These are phyloP conservation scores for Aspergillus calidoustus DNA, from an alignment of 2,329 filamentous ascomycete species.

Conservation along the genomic window DNA sequence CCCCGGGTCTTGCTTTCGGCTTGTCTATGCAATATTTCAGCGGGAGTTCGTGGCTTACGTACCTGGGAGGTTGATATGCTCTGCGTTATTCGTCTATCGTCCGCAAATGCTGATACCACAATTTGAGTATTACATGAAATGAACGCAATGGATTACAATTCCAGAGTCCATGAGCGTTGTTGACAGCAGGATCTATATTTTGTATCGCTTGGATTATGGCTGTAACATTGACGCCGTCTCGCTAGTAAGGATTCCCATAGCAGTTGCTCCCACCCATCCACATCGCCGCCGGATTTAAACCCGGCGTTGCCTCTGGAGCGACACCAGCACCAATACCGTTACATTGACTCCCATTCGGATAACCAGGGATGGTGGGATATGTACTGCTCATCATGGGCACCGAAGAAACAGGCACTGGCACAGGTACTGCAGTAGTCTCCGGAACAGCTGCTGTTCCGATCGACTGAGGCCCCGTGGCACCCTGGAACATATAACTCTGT, in stretches of 20 bases:
- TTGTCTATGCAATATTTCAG: slow-evolving; percentile 7
- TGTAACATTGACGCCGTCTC: too few species aligned
- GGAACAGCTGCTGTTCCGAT: background rate
- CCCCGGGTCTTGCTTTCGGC: slow-evolving; percentile 2
- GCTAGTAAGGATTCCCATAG: slow-evolving; percentile 8
- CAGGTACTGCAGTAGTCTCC: too few species aligned
- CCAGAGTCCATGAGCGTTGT: slow-evolving; percentile 1
- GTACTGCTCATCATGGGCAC: background rate
- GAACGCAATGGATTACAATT: background rate
- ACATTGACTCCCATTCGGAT: background rate
- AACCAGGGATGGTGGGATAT: background rate
- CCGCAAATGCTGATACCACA: slow-evolving; percentile 7
- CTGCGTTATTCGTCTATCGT: background rate
- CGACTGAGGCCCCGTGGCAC: background rate
- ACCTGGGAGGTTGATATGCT: background rate
- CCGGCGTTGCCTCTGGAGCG: background rate
- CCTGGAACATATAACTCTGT: slow-evolving; percentile 11
- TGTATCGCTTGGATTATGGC: background rate
- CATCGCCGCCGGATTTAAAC: background rate
- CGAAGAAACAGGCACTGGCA: background rate
- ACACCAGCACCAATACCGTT: background rate
- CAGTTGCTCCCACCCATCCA: slow-evolving; percentile 13
- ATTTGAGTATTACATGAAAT: background rate
- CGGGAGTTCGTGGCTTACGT: slow-evolving; percentile 3
- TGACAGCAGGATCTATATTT: background rate